These are phyloP conservation scores for Neurospora tetrasperma DNA, from an alignment of 495 filamentous ascomycete genomes.

Conservation along the genomic window DNA sequence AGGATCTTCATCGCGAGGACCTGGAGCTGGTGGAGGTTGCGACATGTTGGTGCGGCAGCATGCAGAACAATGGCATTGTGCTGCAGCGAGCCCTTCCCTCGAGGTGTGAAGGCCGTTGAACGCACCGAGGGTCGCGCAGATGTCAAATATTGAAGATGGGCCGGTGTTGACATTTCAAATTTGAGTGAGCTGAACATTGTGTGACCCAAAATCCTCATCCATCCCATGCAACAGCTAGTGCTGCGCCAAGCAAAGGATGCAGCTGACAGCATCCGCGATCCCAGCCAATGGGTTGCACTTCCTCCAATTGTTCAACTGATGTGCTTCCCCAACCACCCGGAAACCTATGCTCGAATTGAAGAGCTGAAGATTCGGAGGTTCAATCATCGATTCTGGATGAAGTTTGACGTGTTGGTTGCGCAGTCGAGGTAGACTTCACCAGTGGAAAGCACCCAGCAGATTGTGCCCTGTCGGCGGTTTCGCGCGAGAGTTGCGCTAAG, in stretches of 20 bases:
- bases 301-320: neutral
- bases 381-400: neutral
- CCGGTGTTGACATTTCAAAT: neutral
- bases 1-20: neutral
- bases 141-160: neutral
- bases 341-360: neutral
- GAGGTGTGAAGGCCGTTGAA: neutral
- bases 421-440: neutral
- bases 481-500: neutral
- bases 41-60: neutral
- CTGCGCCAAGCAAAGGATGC: neutral
- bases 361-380: neutral
- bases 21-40: neutral
- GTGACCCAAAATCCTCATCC: neutral
- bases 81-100: neutral
- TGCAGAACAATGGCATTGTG: neutral
- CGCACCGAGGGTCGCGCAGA: neutral
- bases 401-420: neutral
- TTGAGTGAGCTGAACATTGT: neutral
- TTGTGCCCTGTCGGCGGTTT: neutral
- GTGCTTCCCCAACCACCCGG: neutral
- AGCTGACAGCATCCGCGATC: neutral
- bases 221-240: neutral
- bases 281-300: neutral
- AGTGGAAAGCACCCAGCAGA: neutral